Conservation (phyloP, 495 filamentous ascomycete genomes). For the Monascus purpureus region DNA sequence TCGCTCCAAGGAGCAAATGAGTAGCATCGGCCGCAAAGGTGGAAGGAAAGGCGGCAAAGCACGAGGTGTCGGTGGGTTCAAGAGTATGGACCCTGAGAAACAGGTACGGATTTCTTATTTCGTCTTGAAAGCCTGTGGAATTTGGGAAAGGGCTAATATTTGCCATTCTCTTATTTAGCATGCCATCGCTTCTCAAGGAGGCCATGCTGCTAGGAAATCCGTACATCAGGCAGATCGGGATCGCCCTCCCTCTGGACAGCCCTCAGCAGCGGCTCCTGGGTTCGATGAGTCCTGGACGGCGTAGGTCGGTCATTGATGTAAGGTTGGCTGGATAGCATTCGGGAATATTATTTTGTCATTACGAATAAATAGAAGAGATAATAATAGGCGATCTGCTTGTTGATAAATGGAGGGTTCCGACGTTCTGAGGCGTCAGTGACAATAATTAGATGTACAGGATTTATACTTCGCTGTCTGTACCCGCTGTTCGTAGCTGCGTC, state of each 20-base stretch:
- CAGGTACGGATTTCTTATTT: slow-evolving; percentile 15
- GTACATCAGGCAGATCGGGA: neutral
- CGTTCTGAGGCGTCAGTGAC: too few species aligned
- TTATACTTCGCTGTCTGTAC: too few species aligned
- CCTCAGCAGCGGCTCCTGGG: slow-evolving; percentile 10
- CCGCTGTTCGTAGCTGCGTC: too few species aligned
- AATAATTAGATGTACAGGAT: too few species aligned
- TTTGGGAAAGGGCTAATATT: neutral
- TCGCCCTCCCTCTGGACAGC: too few species aligned
- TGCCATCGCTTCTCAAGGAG: slow-evolving; percentile 36
- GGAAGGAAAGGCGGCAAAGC: slow-evolving; percentile 20
- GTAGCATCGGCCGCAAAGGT: slow-evolving; percentile 34
- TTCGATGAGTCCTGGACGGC: slow-evolving; percentile 10
- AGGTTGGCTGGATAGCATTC: too few species aligned
- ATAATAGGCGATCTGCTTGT: too few species aligned
- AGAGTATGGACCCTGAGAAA: slow-evolving; percentile 23
- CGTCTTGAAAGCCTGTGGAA: neutral
- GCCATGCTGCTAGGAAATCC: slow-evolving; percentile 18
- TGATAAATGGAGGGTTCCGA: too few species aligned
- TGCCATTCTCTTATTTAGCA: slow-evolving; percentile 7
- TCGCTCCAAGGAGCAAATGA: slow-evolving; percentile 40
- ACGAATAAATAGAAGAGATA: too few species aligned
- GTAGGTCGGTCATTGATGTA: too few species aligned
- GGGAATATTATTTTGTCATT: too few species aligned
- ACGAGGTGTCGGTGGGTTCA: slow-evolving; percentile 9